These are phyloP conservation scores for Psilocybe subaeruginosa DNA, from an alignment of 768 basidiomycete species.

Conservation along the genomic window DNA sequence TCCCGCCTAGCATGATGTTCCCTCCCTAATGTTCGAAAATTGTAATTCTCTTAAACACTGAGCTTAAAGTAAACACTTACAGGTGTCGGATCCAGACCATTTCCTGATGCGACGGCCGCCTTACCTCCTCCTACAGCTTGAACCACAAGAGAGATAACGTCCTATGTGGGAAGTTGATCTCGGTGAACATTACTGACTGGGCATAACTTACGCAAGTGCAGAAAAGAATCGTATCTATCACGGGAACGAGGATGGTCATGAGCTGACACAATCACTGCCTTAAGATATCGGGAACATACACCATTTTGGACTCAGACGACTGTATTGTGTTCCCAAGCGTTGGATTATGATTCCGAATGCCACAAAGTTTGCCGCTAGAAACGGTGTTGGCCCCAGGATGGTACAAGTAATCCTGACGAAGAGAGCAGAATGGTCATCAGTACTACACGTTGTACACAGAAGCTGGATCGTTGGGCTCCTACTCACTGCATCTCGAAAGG, in stretches of 20 bases:
- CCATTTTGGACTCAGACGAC: conserved; percentile 45
- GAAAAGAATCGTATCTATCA: conserved; percentile 41
- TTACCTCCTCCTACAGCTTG: conserved; percentile 62
- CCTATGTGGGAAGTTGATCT: conserved; percentile 25
- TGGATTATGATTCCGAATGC: conserved; percentile 51
- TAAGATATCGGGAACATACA: conserved; percentile 31
- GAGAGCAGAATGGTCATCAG: neutral
- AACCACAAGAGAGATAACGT: conserved; percentile 59
- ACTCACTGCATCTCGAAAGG: conserved; percentile 48
- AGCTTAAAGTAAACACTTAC: conserved; percentile 5
- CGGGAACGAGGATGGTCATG: neutral
- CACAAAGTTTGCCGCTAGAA: conserved; percentile 61
- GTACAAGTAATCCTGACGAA: conserved; percentile 41
- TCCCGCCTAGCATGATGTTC: conserved; percentile 64
- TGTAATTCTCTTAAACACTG: too few relatives aligned
- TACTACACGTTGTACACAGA: neutral
- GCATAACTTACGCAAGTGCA: conserved; percentile 32
- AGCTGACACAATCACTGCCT: neutral
- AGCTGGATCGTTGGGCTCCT: neutral
- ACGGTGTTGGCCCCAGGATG: conserved; percentile 58
- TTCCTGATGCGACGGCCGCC: conserved; percentile 40
- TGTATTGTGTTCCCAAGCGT: conserved; percentile 49
- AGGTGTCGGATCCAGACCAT: conserved; percentile 16
- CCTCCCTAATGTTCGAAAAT: conserved; percentile 25
- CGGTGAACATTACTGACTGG: neutral